Conservation (phyloP, 1,284 basidiomycete genomes). For the Takashimella koratensis region DNA sequence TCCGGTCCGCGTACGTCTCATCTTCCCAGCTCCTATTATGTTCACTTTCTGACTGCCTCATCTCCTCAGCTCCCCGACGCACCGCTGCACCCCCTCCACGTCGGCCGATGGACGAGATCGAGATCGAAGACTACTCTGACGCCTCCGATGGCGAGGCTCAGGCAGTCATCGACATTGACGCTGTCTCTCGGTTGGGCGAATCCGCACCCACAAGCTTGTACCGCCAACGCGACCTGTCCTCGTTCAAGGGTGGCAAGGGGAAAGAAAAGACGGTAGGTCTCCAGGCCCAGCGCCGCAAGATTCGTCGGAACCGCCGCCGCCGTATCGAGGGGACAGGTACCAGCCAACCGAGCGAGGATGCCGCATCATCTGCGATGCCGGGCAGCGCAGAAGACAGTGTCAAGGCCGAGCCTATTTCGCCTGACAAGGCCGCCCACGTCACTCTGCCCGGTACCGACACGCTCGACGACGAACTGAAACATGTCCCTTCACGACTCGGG, state of each 20-base stretch:
- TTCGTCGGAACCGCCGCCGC: conserved; percentile 16
- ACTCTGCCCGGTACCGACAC: neutral
- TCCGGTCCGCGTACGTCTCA: neutral
- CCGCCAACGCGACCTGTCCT: conserved; percentile 50
- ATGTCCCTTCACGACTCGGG: conserved; percentile 4
- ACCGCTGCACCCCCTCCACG: conserved; percentile 8
- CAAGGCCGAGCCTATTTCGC: conserved; percentile 44
- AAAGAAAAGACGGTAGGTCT: conserved; percentile 32
- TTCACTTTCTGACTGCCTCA: conserved; percentile 5
- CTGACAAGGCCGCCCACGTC: conserved; percentile 15
- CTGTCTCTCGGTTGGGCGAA: conserved; percentile 75
- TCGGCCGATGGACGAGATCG: conserved; percentile 6
- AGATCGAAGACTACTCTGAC: conserved; percentile 63
- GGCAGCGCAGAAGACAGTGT: conserved; percentile 7
- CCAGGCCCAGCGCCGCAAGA: conserved; percentile 13
- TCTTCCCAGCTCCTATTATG: too few species aligned
- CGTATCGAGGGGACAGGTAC: neutral
- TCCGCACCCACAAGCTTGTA: conserved; percentile 76
- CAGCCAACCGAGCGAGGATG: conserved; percentile 1
- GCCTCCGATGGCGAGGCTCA: conserved; percentile 74
- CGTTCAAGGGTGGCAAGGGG: conserved; percentile 43
- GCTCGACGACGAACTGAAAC: conserved; percentile 7
- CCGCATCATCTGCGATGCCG: neutral
- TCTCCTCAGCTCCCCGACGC: conserved; percentile 4
- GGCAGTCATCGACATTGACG: conserved; percentile 74